These are phyloP conservation scores for Argentina anserina DNA, from an alignment of 306 rosid genomes.

Conservation along the genomic window DNA sequence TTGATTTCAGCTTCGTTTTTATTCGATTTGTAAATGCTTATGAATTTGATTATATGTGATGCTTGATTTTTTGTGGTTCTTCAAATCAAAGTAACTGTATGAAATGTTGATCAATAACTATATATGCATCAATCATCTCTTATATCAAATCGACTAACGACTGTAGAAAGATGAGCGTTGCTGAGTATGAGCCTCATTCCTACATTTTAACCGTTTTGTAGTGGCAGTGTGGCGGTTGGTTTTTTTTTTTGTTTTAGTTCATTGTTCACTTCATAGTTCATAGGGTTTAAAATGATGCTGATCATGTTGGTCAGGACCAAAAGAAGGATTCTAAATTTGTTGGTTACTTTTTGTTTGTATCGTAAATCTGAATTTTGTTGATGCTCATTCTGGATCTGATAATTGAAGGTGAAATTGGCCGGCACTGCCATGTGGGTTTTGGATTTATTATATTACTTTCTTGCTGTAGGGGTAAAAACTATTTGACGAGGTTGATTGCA, in stretches of 20 bases:
- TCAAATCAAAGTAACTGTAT: too few species aligned
- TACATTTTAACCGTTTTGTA: neutral
- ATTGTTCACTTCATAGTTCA: neutral
- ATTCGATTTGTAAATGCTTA: neutral
- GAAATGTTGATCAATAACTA: neutral
- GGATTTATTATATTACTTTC: neutral
- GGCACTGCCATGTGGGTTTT: constrained; percentile 3
- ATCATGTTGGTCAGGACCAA: neutral
- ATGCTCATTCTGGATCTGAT: neutral
- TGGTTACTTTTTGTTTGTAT: neutral
- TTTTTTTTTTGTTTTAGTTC: neutral
- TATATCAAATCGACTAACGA: too few species aligned
- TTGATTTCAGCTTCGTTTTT: neutral
- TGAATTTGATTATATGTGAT: too few species aligned
- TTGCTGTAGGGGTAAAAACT: neutral
- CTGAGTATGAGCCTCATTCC: neutral
- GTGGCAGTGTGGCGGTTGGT: neutral
- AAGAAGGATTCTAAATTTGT: neutral
- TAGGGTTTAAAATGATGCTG: neutral
- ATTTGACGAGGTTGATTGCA: neutral
- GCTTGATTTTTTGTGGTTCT: too few species aligned
- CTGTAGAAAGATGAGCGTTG: neutral
- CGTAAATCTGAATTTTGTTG: neutral
- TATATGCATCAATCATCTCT: too few species aligned
- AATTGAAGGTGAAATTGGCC: constrained; percentile 5